Conservation (phyloP, 73 alveolate genomes). For the Stentor coeruleus region DNA sequence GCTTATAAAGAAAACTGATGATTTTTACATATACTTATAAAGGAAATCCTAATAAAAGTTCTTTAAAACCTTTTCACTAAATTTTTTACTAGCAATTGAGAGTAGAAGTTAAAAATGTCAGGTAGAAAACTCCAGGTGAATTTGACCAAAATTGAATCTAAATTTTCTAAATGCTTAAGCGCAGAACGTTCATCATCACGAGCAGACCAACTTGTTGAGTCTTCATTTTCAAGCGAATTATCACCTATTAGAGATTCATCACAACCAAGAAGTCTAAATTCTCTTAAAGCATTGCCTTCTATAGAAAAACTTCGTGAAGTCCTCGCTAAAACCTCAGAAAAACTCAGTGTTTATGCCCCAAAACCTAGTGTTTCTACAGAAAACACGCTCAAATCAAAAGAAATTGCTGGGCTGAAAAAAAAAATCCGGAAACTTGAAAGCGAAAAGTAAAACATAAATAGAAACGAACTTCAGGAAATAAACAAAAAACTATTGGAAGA, state of each 20-base stretch:
- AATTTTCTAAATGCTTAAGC: too few species aligned
- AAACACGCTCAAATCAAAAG: background rate
- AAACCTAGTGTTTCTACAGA: background rate
- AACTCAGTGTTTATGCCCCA: background rate
- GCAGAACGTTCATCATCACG: too few species aligned
- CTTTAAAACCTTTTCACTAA: too few species aligned
- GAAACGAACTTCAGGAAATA: background rate
- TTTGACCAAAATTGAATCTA: too few species aligned
- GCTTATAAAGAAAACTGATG: too few species aligned
- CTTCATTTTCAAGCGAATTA: background rate
- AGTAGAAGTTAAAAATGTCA: too few species aligned
- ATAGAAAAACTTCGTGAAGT: background rate
- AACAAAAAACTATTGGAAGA: background rate
- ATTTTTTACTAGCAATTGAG: too few species aligned
- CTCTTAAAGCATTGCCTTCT: background rate
- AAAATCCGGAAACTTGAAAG: background rate
- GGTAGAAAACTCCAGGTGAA: too few species aligned
- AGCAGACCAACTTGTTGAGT: too few species aligned
- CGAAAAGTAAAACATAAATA: background rate
- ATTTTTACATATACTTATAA: too few species aligned
- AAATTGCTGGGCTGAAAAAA: background rate
- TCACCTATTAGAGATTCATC: background rate
- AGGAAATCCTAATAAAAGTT: too few species aligned
- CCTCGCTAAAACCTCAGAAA: background rate
- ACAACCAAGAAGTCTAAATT: background rate